Percentiles rank a stretch among this genome's conserved stretches.
Evolutionary conservation across 169 alveolate genomes (phyloP).

Genomic region (Cryptosporidium meleagridis): DNA sequence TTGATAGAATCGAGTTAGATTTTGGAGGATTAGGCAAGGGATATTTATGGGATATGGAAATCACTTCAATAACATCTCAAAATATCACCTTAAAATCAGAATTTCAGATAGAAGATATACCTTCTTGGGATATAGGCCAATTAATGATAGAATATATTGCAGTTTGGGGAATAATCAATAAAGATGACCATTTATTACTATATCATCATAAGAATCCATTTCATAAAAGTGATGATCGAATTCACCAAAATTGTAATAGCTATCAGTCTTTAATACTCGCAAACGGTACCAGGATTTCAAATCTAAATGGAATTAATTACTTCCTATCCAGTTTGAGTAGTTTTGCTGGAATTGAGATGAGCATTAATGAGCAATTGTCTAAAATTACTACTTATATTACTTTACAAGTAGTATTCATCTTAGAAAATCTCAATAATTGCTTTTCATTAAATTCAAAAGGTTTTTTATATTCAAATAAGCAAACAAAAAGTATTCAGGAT

Average conservation of each 20-base stretch:
- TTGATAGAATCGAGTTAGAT: conserved; percentile 27
- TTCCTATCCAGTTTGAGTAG: conserved; percentile 37
- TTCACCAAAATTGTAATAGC: not conserved
- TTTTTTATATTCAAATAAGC: not conserved
- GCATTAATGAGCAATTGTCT: not conserved
- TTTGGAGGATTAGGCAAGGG: conserved; percentile 63
- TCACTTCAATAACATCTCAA: conserved; percentile 51
- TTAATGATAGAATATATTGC: conserved; percentile 56
- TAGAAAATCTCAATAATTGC: not conserved
- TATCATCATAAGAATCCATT: conserved; percentile 68
- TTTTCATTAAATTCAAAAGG: not conserved
- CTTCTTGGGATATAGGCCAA: conserved; percentile 54
- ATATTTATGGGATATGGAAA: conserved; percentile 45
- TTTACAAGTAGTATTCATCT: conserved; percentile 3
- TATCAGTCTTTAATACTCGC: not conserved
- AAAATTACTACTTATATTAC: conserved; percentile 15
- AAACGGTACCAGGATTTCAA: not conserved
- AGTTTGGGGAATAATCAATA: conserved; percentile 43
- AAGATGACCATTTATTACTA: conserved; percentile 24
- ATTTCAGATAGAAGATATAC: conserved; percentile 9
- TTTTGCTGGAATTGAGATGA: conserved; percentile 65
- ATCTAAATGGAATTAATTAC: conserved; percentile 43
- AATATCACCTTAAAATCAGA: conserved; percentile 25
- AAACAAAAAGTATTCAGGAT: not conserved
- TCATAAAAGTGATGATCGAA: conserved; percentile 5